Percentiles rank a stretch among this genome's conserved stretches.
Conservation (phyloP, 176 grass and related monocot genomes). For the Musa troglodytarum region DNA sequence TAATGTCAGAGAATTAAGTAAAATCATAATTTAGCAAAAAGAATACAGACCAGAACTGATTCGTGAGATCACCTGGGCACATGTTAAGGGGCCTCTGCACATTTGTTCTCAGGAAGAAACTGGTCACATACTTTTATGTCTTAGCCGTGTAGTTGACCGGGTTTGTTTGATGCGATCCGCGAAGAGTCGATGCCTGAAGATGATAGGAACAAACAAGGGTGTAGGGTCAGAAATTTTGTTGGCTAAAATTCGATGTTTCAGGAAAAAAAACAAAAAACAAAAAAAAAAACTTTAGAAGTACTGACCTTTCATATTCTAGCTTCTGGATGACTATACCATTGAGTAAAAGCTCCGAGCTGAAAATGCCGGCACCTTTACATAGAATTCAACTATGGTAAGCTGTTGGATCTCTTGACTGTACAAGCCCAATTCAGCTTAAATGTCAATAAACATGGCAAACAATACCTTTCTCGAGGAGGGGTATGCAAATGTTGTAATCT, state of each 20-base stretch:
- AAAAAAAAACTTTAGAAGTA: background rate
- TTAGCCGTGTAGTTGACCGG: background rate
- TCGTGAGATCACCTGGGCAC: background rate
- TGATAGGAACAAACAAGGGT: background rate
- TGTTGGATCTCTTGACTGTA: background rate
- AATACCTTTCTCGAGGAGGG: conserved; percentile 26
- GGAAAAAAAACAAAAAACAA: background rate
- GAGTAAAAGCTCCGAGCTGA: conserved; percentile 69
- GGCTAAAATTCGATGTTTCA: background rate
- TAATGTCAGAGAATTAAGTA: too few relatives aligned
- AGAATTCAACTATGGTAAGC: background rate
- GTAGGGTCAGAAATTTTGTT: background rate
- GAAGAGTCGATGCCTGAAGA: conserved; percentile 19
- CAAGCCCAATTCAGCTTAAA: background rate
- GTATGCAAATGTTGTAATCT: conserved; percentile 22
- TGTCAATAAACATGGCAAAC: background rate
- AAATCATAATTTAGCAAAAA: too few relatives aligned
- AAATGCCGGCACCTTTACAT: conserved; percentile 47
- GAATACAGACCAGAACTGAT: background rate
- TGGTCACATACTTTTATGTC: background rate
- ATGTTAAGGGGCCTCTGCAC: background rate
- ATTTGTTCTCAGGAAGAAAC: background rate
- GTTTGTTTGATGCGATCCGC: conserved; percentile 1
- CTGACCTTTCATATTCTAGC: conserved; percentile 65
- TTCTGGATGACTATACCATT: conserved; percentile 77